Evolutionary conservation across 805 yeast species (phyloP).

Genomic region (Pichia kluyveri): DNA sequence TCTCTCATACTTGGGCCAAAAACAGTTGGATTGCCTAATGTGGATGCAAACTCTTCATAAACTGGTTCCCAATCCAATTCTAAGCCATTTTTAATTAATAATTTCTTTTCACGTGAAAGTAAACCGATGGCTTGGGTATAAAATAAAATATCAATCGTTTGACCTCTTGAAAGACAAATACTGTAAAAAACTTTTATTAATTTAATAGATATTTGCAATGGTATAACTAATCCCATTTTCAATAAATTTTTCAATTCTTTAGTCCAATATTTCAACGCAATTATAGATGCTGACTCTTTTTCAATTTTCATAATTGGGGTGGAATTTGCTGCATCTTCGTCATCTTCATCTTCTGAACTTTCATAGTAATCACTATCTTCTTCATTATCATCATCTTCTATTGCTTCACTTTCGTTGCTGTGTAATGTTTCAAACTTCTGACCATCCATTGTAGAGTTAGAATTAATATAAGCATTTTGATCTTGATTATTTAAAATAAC

Average conservation of each 20-base stretch:
- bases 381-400: slow-evolving; percentile 30
- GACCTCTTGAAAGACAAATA: slow-evolving; percentile 65
- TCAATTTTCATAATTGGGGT: slow-evolving; percentile 52
- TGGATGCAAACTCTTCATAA: slow-evolving; percentile 27
- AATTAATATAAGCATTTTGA: slow-evolving; percentile 43
- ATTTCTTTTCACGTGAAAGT: slow-evolving; percentile 40
- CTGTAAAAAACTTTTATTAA: slow-evolving; percentile 65
- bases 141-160: slow-evolving; percentile 46
- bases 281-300: slow-evolving; percentile 62
- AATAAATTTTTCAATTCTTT: slow-evolving; percentile 74
- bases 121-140: slow-evolving; percentile 54
- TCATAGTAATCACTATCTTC: slow-evolving; percentile 29
- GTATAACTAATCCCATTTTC: slow-evolving; percentile 71
- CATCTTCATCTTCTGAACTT: slow-evolving; percentile 29
- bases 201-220: slow-evolving; percentile 49
- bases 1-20: slow-evolving; percentile 41
- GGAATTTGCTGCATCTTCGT: slow-evolving; percentile 29
- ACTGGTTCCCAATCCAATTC: slow-evolving; percentile 44
- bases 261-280: slow-evolving; percentile 77
- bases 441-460: slow-evolving; percentile 25
- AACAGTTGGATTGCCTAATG: slow-evolving; percentile 39
- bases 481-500: slow-evolving; percentile 23
- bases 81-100: slow-evolving; percentile 34
- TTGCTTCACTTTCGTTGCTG: slow-evolving; percentile 24
- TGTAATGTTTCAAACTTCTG: slow-evolving; percentile 21